Evolutionary conservation across 257 asterid genomes (phyloP).

Genomic region (Solanum lycopersicoides): DNA sequence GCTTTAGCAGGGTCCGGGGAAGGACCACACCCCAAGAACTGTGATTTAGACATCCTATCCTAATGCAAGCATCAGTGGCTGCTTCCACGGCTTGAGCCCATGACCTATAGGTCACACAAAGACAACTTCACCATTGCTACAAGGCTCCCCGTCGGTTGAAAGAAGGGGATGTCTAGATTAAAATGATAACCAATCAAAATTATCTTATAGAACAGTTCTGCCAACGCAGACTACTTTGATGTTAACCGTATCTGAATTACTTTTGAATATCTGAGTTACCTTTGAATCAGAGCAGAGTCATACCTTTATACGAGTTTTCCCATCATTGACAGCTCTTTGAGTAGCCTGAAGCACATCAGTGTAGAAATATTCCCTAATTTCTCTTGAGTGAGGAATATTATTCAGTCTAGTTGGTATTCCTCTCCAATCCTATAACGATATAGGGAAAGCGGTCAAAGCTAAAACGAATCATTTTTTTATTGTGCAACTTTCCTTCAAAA

Average conservation of each 20-base stretch:
- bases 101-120: not conserved
- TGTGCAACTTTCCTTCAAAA: not conserved
- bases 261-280: not conserved
- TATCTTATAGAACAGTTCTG: not conserved
- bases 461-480: not conserved
- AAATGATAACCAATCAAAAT: not conserved
- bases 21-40: not conserved
- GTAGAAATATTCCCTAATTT: conserved; percentile 83
- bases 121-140: not conserved
- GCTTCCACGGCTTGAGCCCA: not conserved
- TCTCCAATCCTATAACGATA: conserved; percentile 69
- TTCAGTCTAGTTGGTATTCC: conserved; percentile 92
- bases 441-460: conserved; percentile 1
- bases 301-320: conserved; percentile 85
- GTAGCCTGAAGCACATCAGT: conserved; percentile 83
- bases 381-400: conserved; percentile 96
- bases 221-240: not conserved
- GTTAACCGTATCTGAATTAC: not conserved
- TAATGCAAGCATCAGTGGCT: not conserved
- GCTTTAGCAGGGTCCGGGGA: not conserved
- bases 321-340: conserved; percentile 63
- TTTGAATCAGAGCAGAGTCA: not conserved
- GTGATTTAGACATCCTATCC: not conserved
- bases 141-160: not conserved
- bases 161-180: not conserved